Conservation (phyloP, 352 stramenopile species). For the Globisporangium polare region DNA sequence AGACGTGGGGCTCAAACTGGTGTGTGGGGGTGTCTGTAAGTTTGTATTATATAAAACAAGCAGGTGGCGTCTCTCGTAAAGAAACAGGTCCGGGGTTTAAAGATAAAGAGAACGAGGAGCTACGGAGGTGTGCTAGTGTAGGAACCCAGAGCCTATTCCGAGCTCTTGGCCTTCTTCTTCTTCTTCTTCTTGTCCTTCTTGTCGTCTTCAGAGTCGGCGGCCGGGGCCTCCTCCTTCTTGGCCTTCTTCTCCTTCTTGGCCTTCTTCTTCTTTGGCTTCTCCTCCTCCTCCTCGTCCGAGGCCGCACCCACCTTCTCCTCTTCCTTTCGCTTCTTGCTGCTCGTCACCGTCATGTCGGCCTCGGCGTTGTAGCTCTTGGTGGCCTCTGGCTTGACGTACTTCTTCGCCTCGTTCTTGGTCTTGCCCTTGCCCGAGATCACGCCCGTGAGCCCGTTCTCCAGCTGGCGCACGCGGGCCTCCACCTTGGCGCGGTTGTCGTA, state of each 20-base stretch:
- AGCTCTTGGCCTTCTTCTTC: conserved; percentile 32
- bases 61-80: conserved; percentile 2
- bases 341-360: conserved; percentile 93
- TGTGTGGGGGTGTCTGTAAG: conserved; percentile 4
- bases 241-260: conserved; percentile 44
- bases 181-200: conserved; percentile 47
- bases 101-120: not conserved
- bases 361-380: conserved; percentile 92
- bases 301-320: conserved; percentile 40
- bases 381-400: conserved; percentile 84
- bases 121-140: too few species aligned
- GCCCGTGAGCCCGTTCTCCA: conserved; percentile 93
- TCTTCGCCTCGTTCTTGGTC: conserved; percentile 88
- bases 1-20: not conserved
- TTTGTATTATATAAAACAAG: conserved; percentile 21
- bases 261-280: conserved; percentile 68
- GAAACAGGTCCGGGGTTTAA: conserved; percentile 5
- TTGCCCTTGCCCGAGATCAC: conserved; percentile 86
- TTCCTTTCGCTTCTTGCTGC: conserved; percentile 83
- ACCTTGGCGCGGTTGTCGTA: conserved; percentile 98
- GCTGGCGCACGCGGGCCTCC: conserved; percentile 95
- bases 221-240: conserved; percentile 53
- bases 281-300: conserved; percentile 55
- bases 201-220: conserved; percentile 26
- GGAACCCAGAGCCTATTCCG: conserved; percentile 17